phyloP scores from a whole-genome alignment of 306 rosid species.

The Alnus rubra region DNA sequence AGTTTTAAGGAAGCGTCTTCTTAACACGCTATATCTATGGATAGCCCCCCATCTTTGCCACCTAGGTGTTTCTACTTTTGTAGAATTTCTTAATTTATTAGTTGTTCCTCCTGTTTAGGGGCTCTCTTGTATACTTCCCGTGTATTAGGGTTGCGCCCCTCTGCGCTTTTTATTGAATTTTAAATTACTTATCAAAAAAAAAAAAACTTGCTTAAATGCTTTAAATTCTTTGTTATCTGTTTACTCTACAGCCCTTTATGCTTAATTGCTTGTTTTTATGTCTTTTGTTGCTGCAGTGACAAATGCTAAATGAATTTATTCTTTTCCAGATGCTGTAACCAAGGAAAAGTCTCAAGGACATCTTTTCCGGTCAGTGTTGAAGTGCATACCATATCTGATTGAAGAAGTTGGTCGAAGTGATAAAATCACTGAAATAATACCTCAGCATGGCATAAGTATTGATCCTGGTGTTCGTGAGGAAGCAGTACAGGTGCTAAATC shows the following conservation, averaged over 20 bases:
- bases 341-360: slow-evolving; percentile 98
- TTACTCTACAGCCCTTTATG: neutral
- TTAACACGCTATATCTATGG: too few species aligned
- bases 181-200: too few species aligned
- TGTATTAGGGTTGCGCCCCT: too few species aligned
- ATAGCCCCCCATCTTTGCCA: too few species aligned
- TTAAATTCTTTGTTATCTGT: neutral
- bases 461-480: slow-evolving; percentile 99
- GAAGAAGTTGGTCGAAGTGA: slow-evolving; percentile 99
- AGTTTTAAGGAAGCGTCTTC: too few species aligned
- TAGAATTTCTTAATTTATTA: too few species aligned
- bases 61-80: too few species aligned
- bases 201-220: neutral
- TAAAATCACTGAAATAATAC: slow-evolving; percentile 97
- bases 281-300: slow-evolving; percentile 24
- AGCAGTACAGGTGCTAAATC: slow-evolving; percentile 92
- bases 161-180: too few species aligned
- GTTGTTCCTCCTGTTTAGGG: too few species aligned
- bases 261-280: slow-evolving; percentile 1
- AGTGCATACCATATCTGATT: slow-evolving; percentile 93
- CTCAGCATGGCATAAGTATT: slow-evolving; percentile 99
- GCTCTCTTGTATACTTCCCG: too few species aligned
- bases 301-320: slow-evolving; percentile 24
- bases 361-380: slow-evolving; percentile 92
- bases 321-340: slow-evolving; percentile 84